A percentile compares a stretch with the other conserved stretches of the same genome.
Conservation (phyloP, 768 basidiomycete species). For the Russula vinacea region DNA sequence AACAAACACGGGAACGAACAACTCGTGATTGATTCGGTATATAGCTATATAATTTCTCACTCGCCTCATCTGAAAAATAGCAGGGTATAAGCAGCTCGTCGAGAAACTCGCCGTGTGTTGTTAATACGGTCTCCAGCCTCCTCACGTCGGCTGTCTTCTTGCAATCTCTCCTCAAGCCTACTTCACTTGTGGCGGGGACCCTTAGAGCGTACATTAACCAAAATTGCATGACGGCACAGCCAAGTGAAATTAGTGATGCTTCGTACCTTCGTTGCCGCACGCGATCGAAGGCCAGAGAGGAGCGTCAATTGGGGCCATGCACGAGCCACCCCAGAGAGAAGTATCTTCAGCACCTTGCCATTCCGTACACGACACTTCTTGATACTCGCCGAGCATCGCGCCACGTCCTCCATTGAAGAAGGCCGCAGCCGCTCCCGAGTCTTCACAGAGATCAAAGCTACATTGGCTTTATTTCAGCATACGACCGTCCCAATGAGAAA, state of each 20-base stretch:
- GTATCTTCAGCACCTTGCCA: constrained; percentile 53
- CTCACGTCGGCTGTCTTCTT: background rate
- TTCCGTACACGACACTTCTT: constrained; percentile 54
- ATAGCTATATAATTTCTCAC: background rate
- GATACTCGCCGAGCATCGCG: constrained; percentile 51
- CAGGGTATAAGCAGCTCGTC: background rate
- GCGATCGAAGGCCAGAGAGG: constrained; percentile 50
- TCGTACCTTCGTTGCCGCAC: constrained; percentile 53
- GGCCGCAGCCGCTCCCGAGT: constrained; percentile 48
- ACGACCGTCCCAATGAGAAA: background rate
- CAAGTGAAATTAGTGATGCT: background rate
- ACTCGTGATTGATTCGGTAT: too few species aligned
- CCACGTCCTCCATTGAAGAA: constrained; percentile 56
- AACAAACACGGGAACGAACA: too few species aligned
- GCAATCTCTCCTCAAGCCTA: background rate
- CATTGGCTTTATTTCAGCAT: background rate
- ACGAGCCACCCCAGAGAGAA: constrained; percentile 47
- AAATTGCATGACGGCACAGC: background rate
- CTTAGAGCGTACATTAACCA: constrained; percentile 1
- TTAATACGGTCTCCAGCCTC: background rate
- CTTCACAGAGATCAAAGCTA: constrained; percentile 61
- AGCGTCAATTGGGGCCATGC: constrained; percentile 46
- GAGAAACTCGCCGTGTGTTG: background rate
- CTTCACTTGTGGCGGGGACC: constrained; percentile 5
- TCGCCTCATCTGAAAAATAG: background rate